Conservation (phyloP, 805 yeast species). For the Ogataea siamensis region DNA sequence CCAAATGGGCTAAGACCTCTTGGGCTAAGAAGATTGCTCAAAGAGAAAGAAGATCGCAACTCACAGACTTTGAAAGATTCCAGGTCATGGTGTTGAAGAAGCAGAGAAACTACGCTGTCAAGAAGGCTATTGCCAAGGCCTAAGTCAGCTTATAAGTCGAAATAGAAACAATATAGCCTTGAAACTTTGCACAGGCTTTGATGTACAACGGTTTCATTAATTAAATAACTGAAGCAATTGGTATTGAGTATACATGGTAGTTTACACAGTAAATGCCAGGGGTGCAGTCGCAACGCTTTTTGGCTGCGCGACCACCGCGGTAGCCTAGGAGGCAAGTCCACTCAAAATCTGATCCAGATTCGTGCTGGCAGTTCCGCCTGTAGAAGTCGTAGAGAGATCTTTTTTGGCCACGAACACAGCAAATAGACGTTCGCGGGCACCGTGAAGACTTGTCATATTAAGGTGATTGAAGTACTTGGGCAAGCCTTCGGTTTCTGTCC, state of each 20-base stretch:
- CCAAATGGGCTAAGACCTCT: constrained; percentile 88
- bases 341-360: constrained; percentile 18
- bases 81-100: constrained; percentile 96
- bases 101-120: constrained; percentile 93
- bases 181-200: constrained; percentile 13
- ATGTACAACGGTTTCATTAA: constrained; percentile 20
- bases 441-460: constrained; percentile 18
- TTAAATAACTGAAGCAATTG: constrained; percentile 21
- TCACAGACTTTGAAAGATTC: constrained; percentile 99
- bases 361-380: constrained; percentile 8
- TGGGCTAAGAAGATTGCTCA: constrained; percentile 99
- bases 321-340: constrained; percentile 17
- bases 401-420: constrained; percentile 30
- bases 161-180: constrained; percentile 15
- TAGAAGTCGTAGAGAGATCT: constrained; percentile 14
- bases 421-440: constrained; percentile 23
- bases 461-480: constrained; percentile 24
- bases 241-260: constrained; percentile 9
- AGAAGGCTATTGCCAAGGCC: constrained; percentile 97
- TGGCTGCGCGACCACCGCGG: too few species aligned
- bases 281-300: neutral
- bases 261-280: constrained; percentile 11
- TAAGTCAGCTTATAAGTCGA: constrained; percentile 37
- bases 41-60: constrained; percentile 88
- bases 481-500: constrained; percentile 12